Base-by-base conservation (phyloP, 169 alveolate genomes). In the Eimeria acervulina region DNA sequence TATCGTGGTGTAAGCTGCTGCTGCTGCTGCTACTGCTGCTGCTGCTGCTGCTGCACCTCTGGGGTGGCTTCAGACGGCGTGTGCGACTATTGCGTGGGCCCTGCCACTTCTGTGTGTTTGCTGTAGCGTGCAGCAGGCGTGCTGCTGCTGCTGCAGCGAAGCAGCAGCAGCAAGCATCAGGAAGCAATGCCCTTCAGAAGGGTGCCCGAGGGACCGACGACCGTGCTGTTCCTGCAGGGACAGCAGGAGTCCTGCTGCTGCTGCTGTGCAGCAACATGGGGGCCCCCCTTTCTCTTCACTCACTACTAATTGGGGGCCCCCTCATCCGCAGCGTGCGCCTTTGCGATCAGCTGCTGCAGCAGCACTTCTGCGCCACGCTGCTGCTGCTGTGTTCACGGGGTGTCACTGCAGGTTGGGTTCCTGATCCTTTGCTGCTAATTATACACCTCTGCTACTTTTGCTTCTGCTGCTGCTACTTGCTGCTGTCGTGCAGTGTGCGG, bases 401-500 rank as follows among this genome's bases (percentile, higher is more conserved):
- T 19, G 42, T 78, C 89, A 78, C 89, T 40, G 89, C 89, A 31
- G 61, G 89, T 17, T 78, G 89, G 89, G 89, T 63, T 31, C 89
- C 89, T 40, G 63, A 40, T 31, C 63, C 63, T 26, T 28, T 78
- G 89, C 63, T 78, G 89, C 63, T 78, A 21, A 31, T 40, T 13
- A 42, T 78, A 38, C 89, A 78, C 89, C 31, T 78, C 63, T 40
- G 63, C 63, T 78, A 78, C 89, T 42, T 78, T 23, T 36, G 55
- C 89, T 78, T 78, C 63, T 78, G 89, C 66, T 78, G 89, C 89
- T 78, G 59, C 63, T 78, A 78, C 31, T 40, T 78, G 63, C 3
- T 78, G 89, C 89, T 78, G 66, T 78, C 89, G 1, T 78, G 89
- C 63, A 78, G 89, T 42, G 89, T 78, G 89, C 89, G 89, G 89